These are phyloP conservation scores for Blumeria hordei DNA, from an alignment of 2,329 filamentous ascomycete genomes.

Conservation along the genomic window DNA sequence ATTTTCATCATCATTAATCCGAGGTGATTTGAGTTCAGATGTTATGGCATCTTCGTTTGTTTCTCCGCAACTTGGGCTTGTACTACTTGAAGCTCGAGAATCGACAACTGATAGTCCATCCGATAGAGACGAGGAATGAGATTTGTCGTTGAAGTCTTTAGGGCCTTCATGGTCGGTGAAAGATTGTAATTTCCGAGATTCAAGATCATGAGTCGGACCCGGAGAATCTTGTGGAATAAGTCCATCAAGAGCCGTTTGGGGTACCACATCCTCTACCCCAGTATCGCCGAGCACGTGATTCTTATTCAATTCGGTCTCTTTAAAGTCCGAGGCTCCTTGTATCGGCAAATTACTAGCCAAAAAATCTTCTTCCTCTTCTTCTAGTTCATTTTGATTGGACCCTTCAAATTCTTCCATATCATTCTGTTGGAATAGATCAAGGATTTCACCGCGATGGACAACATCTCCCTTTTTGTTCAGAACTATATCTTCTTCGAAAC, in stretches of 20 bases:
- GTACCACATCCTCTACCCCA: slow-evolving; percentile 11
- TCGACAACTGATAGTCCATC: too few relatives aligned
- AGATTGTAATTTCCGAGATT: neutral
- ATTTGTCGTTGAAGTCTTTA: too few relatives aligned
- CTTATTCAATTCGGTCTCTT: neutral
- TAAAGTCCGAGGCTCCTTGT: neutral
- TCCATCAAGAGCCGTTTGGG: slow-evolving; percentile 8
- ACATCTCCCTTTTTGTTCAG: slow-evolving; percentile 11
- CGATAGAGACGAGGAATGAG: too few relatives aligned
- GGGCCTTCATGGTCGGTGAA: too few relatives aligned
- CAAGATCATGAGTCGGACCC: neutral
- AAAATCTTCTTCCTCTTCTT: neutral
- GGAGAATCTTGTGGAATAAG: slow-evolving; percentile 2
- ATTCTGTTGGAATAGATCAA: slow-evolving; percentile 12
- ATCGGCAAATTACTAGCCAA: too few relatives aligned
- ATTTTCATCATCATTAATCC: neutral
- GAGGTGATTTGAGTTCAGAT: neutral
- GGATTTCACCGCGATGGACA: slow-evolving; percentile 14
- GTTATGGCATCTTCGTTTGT: too few relatives aligned
- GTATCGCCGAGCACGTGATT: slow-evolving; percentile 5
- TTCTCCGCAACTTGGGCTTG: too few relatives aligned
- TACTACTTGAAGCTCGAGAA: too few relatives aligned
- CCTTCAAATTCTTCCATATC: slow-evolving; percentile 7
- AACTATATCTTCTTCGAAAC: slow-evolving; percentile 10
- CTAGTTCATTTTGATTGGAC: slow-evolving; percentile 5